Base-by-base conservation (phyloP, 2,329 filamentous ascomycete species). In the Aspergillus awamori region DNA sequence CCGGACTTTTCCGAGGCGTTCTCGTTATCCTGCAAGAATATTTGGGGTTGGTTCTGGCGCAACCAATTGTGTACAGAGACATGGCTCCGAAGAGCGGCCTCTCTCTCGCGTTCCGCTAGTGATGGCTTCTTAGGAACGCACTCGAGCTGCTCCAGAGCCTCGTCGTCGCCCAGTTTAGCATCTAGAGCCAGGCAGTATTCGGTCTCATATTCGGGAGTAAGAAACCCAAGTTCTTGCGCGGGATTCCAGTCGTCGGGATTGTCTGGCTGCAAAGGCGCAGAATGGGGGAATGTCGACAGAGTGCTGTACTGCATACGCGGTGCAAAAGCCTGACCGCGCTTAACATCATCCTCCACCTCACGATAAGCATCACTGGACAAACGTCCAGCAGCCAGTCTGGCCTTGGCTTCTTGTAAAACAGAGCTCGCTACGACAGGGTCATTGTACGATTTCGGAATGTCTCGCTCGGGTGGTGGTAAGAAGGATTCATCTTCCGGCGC, bases 1-100 rank as follows among this genome's bases (percentile, higher is more conserved):
- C 69, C 63, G 33, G 76, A 74, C 68, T 81, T 81, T 60, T 81
- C 79, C 4, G 77, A 75, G 6, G 73, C 69, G 33, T 72, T 69
- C 69, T 89, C 87, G 59, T 87, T 86, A 70, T 93, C 91, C 74
- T 96, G 90, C 20, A 96, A 80, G 79, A 96, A 93, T 53, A 93
- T 88, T 75, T 94, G 89, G 3, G 93, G 91, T 61, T 92, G 89
- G 76, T 97, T 85, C 72, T 92, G 88, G 64, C 92, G 86, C 11
- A 99, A 85, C 95, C 95, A 99, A 76, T 96, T 97, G 80, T 96
- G 96, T 3, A 97, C 93, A 61, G 91, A 96, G 45, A 92, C 91
- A 0, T 93, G 93, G 74, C 98, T 98, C 55, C 86, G 86, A 24
- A 92, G 77, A 28, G 84, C 82, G 53, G 84, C 74, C 59, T 85